Base-by-base conservation (phyloP, 2,329 filamentous ascomycete genomes). In the Fusarium sublunatum region DNA sequence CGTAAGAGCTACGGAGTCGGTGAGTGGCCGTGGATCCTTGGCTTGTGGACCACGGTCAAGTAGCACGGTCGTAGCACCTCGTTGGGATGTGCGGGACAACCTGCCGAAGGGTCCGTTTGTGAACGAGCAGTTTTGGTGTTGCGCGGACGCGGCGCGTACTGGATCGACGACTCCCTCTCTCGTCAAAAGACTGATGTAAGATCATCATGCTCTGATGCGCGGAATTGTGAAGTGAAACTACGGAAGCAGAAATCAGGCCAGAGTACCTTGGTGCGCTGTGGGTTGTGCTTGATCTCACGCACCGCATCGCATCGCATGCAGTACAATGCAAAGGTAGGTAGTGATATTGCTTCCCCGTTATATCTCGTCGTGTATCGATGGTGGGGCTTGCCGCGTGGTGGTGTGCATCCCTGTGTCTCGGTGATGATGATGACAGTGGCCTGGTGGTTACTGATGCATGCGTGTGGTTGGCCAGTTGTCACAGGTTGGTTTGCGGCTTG, bases 11-110 rank as follows among this genome's bases (percentile, higher is more conserved):
- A 63, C 22, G 48, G 50, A 70, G 67, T 70, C 67, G 67, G 67
- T 70, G 67, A 70, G 65, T 70, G 67, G 67, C 46, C 65, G 36
- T 64, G 59, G 56, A 66, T 64, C 59, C 63, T 60, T 45, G 63
- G 43, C 62, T 50, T 60, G 63, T 66, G 63, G 63, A 64, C 64
- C 62, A 47, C 12, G 41, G 39, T 43, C 15, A 38, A 22, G 58
- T 55, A 65, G 38, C 62, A 57, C 53, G 57, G 52, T 39, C 61
- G 58, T 67, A 34, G 56, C 47, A 66, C 61, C 54, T 53, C 59
- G 57, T 53, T 64, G 57, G 47, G 39, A 54, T 65, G 52, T 62
- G 57, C 64, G 59, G 62, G 62, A 64, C 58, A 32, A 26, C 53
- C 49, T 66, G 46, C 42, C 53, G 53, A 59, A 65, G 49, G 62